A percentile compares a stretch with the other conserved stretches of the same genome.
Evolutionary conservation across 352 stramenopile genomes (phyloP).

Genomic region (Plasmopara muralis): DNA sequence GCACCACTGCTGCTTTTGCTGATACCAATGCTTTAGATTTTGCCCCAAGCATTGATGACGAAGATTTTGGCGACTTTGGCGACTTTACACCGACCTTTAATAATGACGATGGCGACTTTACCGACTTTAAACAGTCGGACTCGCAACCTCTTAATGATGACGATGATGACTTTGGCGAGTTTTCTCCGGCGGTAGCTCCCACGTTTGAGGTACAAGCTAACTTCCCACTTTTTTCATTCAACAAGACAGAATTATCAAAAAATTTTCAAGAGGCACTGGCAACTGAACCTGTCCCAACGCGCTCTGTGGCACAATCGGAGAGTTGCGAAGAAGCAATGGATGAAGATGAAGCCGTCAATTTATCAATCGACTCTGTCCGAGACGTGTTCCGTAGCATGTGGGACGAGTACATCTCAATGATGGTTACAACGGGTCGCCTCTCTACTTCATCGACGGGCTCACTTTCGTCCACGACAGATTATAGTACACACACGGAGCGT

Average conservation of each 20-base stretch:
- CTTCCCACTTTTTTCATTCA: constrained; percentile 5
- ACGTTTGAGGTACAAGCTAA: not conserved
- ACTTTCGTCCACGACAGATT: constrained; percentile 5
- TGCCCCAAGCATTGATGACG: constrained; percentile 15
- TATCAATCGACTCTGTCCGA: constrained; percentile 17
- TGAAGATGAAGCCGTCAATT: constrained; percentile 2
- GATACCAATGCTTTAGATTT: constrained; percentile 40
- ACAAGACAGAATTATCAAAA: constrained; percentile 24
- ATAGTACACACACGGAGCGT: constrained; percentile 7
- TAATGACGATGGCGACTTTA: constrained; percentile 8
- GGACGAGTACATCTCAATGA: constrained; percentile 23
- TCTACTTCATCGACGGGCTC: constrained; percentile 15
- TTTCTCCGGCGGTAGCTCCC: constrained; percentile 7
- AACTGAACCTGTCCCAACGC: constrained; percentile 9
- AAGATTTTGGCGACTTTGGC: constrained; percentile 31
- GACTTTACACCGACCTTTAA: constrained; percentile 29
- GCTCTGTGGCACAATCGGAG: constrained; percentile 3
- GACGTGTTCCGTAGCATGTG: constrained; percentile 21
- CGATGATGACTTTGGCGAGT: constrained; percentile 31
- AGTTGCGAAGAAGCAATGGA: constrained; percentile 7
- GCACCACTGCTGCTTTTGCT: constrained; percentile 3
- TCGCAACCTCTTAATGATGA: constrained; percentile 8
- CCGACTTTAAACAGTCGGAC: constrained; percentile 21
- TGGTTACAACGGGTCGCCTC: constrained; percentile 7
- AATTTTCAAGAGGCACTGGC: constrained; percentile 40